Evolutionary conservation across 768 basidiomycete species (phyloP).

Genomic region (Coprinopsis strossmayeri): DNA sequence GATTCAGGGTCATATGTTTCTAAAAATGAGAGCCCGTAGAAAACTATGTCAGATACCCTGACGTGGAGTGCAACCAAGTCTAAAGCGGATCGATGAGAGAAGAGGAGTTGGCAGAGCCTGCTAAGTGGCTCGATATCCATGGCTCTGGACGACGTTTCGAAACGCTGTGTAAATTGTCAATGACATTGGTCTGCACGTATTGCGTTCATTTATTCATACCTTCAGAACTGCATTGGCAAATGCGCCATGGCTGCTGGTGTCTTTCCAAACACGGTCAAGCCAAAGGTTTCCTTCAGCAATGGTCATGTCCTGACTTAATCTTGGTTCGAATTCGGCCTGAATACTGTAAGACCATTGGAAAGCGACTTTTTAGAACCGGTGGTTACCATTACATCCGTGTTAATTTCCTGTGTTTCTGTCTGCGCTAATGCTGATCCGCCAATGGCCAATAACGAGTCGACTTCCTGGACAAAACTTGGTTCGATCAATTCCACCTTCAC

Average conservation of each 20-base stretch:
- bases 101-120: slow-evolving; percentile 62
- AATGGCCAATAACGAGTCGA: slow-evolving; percentile 32
- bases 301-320: slow-evolving; percentile 40
- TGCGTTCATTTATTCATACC: slow-evolving; percentile 30
- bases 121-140: slow-evolving; percentile 66
- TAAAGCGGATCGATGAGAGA: slow-evolving; percentile 48
- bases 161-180: slow-evolving; percentile 39
- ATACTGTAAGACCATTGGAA: slow-evolving; percentile 9
- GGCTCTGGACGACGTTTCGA: slow-evolving; percentile 41
- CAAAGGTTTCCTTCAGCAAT: slow-evolving; percentile 30
- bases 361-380: too few relatives aligned
- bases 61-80: slow-evolving; percentile 68
- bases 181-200: background rate
- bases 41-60: slow-evolving; percentile 58
- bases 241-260: slow-evolving; percentile 47
- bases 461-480: slow-evolving; percentile 38
- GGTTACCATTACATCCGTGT: slow-evolving; percentile 56
- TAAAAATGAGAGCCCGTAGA: slow-evolving; percentile 52
- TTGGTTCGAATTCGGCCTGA: slow-evolving; percentile 31
- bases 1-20: slow-evolving; percentile 76
- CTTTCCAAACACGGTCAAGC: slow-evolving; percentile 44
- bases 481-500: slow-evolving; percentile 50
- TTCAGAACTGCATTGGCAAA: slow-evolving; percentile 54
- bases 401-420: slow-evolving; percentile 54
- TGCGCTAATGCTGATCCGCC: background rate